Evolutionary conservation across 164 flowering plant genomes (phyloP).

Genomic region (Houttuynia cordata): DNA sequence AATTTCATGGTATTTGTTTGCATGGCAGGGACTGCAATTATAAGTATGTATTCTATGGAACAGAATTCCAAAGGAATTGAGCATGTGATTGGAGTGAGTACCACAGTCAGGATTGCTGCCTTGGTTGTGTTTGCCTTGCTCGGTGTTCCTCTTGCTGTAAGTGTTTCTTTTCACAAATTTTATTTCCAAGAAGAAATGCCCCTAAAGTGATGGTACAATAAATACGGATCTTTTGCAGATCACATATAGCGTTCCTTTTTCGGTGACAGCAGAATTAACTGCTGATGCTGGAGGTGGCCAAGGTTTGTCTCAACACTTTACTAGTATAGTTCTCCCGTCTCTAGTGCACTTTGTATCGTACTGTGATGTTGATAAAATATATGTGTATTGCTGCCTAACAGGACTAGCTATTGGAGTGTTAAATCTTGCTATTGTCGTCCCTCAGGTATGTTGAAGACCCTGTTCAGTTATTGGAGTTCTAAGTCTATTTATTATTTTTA

Average conservation of each 20-base stretch:
- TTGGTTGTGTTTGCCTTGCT: conserved; percentile 75
- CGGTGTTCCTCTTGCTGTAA: conserved; percentile 93
- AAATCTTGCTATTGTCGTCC: conserved; percentile 90
- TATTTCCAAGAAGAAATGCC: not conserved
- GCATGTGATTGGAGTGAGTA: conserved; percentile 46
- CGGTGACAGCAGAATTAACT: conserved; percentile 83
- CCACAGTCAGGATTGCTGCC: conserved; percentile 42
- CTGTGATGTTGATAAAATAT: conserved; percentile 3
- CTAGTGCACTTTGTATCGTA: not conserved
- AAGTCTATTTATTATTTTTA: not conserved
- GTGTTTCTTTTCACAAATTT: conserved; percentile 12
- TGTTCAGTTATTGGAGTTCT: not conserved
- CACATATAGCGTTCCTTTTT: conserved; percentile 89
- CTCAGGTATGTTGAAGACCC: conserved; percentile 48
- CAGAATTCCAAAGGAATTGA: conserved; percentile 47
- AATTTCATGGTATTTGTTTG: conserved; percentile 80
- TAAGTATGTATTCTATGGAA: conserved; percentile 52
- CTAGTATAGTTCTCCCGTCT: conserved; percentile 3
- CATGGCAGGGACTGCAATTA: conserved; percentile 83
- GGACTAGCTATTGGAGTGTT: conserved; percentile 93
- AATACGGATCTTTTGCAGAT: conserved; percentile 39
- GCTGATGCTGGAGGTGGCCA: conserved; percentile 97
- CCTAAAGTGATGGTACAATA: not conserved
- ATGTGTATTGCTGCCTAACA: conserved; percentile 15
- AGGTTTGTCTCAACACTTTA: conserved; percentile 33